Conservation (phyloP, 164 flowering plant genomes). For the Tinospora cordifolia region DNA sequence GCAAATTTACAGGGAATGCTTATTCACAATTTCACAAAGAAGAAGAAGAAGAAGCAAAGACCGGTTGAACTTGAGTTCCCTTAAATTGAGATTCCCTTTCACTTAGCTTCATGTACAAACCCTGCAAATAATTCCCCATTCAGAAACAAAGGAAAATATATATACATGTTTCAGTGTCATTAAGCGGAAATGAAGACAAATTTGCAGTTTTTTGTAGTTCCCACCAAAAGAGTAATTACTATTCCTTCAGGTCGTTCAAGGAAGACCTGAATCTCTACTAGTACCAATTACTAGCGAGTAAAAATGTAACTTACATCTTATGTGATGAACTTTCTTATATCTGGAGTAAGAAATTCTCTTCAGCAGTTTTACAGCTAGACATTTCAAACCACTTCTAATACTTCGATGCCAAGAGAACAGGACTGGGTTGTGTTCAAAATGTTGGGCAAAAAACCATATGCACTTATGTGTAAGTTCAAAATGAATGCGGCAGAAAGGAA, state of each 20-base stretch:
- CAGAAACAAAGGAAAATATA: neutral
- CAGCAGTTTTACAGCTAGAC: too few relatives aligned
- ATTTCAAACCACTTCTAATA: neutral
- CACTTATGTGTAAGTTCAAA: neutral
- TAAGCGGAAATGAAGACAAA: neutral
- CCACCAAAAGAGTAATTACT: too few relatives aligned
- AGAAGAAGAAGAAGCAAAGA: constrained; percentile 27
- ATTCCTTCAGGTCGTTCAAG: too few relatives aligned
- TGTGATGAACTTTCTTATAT: too few relatives aligned
- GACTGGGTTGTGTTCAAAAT: neutral
- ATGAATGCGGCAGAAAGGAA: neutral
- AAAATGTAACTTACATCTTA: too few relatives aligned
- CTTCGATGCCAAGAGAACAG: neutral
- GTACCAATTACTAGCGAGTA: too few relatives aligned
- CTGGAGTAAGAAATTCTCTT: too few relatives aligned
- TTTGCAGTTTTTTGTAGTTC: too few relatives aligned
- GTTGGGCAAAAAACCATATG: neutral
- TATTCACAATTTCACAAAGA: constrained; percentile 33
- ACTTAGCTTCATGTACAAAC: constrained; percentile 70
- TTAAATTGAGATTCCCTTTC: too few relatives aligned
- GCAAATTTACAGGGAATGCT: constrained; percentile 6
- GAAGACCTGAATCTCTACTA: too few relatives aligned
- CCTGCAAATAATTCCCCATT: constrained; percentile 41
- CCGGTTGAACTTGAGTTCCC: constrained; percentile 13
- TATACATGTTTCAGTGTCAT: neutral